These are phyloP conservation scores for Calonectria leucothoes DNA, from an alignment of 2,329 filamentous ascomycete species.

Conservation along the genomic window DNA sequence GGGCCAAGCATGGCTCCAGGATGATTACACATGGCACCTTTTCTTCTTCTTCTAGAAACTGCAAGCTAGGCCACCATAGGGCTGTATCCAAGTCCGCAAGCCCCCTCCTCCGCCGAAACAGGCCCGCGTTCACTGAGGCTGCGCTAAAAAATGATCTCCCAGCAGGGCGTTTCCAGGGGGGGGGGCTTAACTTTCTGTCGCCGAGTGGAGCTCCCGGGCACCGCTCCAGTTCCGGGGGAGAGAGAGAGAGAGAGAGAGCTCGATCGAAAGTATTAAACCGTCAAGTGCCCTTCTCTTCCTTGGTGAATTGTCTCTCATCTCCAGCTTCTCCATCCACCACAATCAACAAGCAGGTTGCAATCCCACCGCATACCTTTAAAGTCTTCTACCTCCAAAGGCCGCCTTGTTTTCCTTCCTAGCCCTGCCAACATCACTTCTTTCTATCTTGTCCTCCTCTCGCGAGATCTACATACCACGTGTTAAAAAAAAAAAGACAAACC, in stretches of 20 bases:
- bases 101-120: neutral
- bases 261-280: neutral
- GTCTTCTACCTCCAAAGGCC: neutral
- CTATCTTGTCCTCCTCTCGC: neutral
- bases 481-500: slow-evolving; percentile 4
- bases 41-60: neutral
- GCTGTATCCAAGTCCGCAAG: neutral
- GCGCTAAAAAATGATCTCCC: neutral
- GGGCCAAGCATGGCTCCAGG: no score
- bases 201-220: neutral
- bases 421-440: no score
- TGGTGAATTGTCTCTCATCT: neutral
- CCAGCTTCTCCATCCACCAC: neutral
- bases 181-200: neutral
- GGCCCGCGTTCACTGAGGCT: neutral
- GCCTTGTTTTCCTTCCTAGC: neutral
- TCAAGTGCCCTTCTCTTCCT: neutral
- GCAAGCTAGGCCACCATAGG: neutral
- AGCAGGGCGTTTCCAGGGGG: neutral
- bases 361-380: neutral
- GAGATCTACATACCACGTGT: slow-evolving; percentile 12
- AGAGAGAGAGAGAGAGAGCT: neutral
- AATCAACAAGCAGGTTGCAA: neutral
- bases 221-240: neutral
- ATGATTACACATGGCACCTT: neutral